These are phyloP conservation scores for Exophiala phaeomuriformis DNA, from an alignment of 2,329 filamentous ascomycete genomes.

Conservation along the genomic window DNA sequence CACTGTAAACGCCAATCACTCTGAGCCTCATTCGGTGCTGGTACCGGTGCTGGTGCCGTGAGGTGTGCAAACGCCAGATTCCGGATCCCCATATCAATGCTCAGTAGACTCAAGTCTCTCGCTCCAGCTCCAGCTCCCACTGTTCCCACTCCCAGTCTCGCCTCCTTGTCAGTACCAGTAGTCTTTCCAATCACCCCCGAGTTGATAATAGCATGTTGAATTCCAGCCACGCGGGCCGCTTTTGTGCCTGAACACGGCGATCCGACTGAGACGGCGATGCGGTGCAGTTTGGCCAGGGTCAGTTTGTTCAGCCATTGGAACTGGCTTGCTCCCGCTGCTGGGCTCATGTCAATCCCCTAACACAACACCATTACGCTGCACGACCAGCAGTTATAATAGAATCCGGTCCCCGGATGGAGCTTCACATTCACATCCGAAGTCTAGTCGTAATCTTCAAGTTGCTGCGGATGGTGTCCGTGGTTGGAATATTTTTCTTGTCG, in stretches of 20 bases:
- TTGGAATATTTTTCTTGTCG: no score
- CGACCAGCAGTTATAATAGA: no score
- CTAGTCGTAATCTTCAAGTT: no score
- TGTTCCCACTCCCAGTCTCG: no score
- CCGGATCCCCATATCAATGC: slow-evolving; percentile 76
- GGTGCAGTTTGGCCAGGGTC: slow-evolving; percentile 50
- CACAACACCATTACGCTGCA: no score
- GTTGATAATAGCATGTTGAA: slow-evolving; percentile 37
- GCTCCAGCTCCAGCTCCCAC: neutral
- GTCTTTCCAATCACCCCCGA: no score
- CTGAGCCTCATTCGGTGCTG: neutral
- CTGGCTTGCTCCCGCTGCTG: neutral
- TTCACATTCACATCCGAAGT: no score
- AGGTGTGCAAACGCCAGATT: slow-evolving; percentile 71
- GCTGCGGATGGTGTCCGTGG: no score
- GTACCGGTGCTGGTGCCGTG: slow-evolving; percentile 8
- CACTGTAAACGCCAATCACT: no score
- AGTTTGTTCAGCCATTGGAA: slow-evolving; percentile 36
- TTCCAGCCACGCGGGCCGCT: slow-evolving; percentile 44
- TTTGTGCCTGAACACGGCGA: slow-evolving; percentile 56
- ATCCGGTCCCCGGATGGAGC: no score
- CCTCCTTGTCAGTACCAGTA: no score
- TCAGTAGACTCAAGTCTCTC: slow-evolving; percentile 51
- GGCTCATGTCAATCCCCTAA: neutral
- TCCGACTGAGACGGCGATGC: slow-evolving; percentile 55